Evolutionary conservation across 306 rosid species (phyloP), one percentile per base, ranked within the genome.

Genomic region (Ochetophila trinervis): DNA sequence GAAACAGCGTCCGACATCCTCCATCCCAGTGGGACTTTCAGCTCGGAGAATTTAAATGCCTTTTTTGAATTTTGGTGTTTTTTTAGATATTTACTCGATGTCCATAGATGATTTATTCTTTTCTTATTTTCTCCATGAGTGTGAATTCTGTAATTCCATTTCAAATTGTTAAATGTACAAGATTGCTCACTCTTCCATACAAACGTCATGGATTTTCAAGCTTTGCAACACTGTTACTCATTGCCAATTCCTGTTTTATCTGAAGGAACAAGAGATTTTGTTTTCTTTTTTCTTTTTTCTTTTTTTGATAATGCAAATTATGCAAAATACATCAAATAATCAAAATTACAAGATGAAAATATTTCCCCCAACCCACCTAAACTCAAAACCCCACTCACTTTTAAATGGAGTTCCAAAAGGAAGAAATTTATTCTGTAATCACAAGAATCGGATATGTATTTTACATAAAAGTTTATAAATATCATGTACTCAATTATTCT

Each of bases 1-100:
- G 71, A 86, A 84, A 73, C 91, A 84, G 74, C 86, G 91, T 14
- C 91, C 89, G 20, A 27, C 68, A 27, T 40, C 78, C 34, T 57
- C 86, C 22, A 49, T 76, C 57, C 72, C 81, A 35, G 24, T 80
- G 65, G 79, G 72, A 63, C 65, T 81, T 72, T 82, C 86, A 66
- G 77, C 67, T 54, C 74, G 79, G 75, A 76, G 87, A 72, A 71
- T 76, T 58, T 83, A 55, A 75, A 34, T 21, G 53, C 8, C 9
- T 19, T 37, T 3, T 45, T 52, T 34, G 19, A 24, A 13, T 23
- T 63, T 64, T 24, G 30, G 8, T 27, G 69, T 78, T 19, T 59
- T n/a, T 63, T 36, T 30, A 68, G 72, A 69, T 57, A 69, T 73
- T 77, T 81, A 70, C 87, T 78, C 78, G 27, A 68, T 86, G 93